Evolutionary conservation across 768 basidiomycete species (phyloP), one percentile per base, ranked within the genome.

Genomic region (Pisolithus marmoratus): DNA sequence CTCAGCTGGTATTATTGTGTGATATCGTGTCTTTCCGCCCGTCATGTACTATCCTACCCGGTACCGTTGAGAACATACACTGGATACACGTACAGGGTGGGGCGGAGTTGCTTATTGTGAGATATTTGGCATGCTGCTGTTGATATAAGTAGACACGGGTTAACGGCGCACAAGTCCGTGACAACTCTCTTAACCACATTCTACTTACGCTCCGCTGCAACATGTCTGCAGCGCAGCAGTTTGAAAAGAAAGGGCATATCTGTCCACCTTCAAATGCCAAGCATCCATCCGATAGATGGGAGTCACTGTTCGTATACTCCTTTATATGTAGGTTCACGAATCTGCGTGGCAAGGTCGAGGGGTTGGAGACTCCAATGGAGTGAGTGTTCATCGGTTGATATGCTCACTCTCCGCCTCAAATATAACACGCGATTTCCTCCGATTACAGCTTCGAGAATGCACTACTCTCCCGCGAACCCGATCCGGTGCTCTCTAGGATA

Each of bases 241-340:
- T 58, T 27, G 73, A 76, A 48, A 79, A 78, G 68, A 78, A 75
- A 65, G 76, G 75, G 2, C 78, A 80, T 55, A 45, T 78, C 41
- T 80, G 78, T 51, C 79, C 79, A 14, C 74, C 76, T 5, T 77
- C 87, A 19, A 76, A 73, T 62, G 87, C 86, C 24, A 77, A 67
- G 23, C 87, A 90, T 73, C 90, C 90, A 26, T 74, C 75, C 50
- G 85, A 86, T 72, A 85, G 86, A 69, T 93, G 90, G 90, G 90
- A 93, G 72, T 81, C 85, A 5, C 70, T 89, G 58, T 92, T 90
- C 69, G 81, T 93, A 36, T 93, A 90, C 68, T 80, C 84, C 27
- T 93, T 93, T 72, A 83, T 93, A 57, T 82, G 80, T 73, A 88
- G 81, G 69, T 93, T 89, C 73, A 89, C 88, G 22, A 74, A 78